These are phyloP conservation scores for Solanum pennellii DNA, from an alignment of 257 asterid species.

Conservation along the genomic window DNA sequence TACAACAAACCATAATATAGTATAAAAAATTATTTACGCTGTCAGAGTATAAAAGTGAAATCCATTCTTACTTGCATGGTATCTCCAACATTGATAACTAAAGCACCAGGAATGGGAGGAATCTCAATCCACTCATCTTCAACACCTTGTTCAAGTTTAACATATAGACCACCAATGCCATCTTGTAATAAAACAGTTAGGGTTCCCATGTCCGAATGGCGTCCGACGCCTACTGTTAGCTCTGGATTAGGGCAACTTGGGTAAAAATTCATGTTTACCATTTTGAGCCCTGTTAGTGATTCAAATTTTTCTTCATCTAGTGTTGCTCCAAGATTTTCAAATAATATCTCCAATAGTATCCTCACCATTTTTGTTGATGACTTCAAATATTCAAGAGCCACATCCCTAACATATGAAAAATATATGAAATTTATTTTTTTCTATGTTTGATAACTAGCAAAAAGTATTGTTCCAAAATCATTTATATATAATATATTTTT, in stretches of 20 bases:
- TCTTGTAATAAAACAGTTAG: conserved; percentile 26
- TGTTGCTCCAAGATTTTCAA: conserved; percentile 8
- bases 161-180: conserved; percentile 34
- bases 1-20: neutral
- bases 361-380: conserved; percentile 16
- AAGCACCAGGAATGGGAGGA: conserved; percentile 24
- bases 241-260: conserved; percentile 29
- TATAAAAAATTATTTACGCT: neutral
- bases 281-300: conserved; percentile 10
- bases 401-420: conserved; percentile 6
- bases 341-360: conserved; percentile 11
- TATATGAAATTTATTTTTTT: neutral
- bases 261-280: conserved; percentile 30
- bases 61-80: conserved; percentile 17
- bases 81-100: conserved; percentile 26
- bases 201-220: conserved; percentile 31
- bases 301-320: conserved; percentile 11
- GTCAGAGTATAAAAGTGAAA: neutral
- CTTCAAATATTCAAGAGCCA: conserved; percentile 17
- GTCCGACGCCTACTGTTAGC: conserved; percentile 26
- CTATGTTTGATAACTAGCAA: neutral
- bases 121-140: conserved; percentile 24
- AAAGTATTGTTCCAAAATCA: neutral
- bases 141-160: conserved; percentile 12
- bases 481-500: neutral